Percentiles rank a stretch among this genome's conserved stretches.
These are phyloP conservation scores for Sugiyamaella japonica DNA, from an alignment of 1,139 yeast genomes.

Conservation along the genomic window DNA sequence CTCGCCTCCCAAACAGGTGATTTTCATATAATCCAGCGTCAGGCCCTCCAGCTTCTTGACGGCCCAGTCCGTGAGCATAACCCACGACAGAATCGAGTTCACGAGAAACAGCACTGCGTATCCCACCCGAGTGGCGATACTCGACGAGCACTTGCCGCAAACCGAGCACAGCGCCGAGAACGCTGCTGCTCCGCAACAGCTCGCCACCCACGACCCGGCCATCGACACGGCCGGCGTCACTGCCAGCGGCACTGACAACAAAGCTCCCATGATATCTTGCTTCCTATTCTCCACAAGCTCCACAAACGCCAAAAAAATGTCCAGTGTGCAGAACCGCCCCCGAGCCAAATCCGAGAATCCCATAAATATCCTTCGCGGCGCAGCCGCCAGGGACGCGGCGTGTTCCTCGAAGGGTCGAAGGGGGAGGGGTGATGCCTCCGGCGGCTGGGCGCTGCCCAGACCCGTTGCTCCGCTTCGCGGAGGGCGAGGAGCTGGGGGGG, in stretches of 20 bases:
- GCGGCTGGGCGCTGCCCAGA: too few relatives aligned
- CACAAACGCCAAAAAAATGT: background rate
- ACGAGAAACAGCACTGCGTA: slow-evolving; percentile 77
- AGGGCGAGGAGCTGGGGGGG: too few relatives aligned
- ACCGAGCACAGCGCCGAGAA: slow-evolving; percentile 66
- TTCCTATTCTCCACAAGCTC: too few relatives aligned
- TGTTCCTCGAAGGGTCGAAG: too few relatives aligned
- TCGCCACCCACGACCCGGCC: slow-evolving; percentile 69
- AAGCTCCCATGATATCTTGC: slow-evolving; percentile 69
- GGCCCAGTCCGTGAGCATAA: slow-evolving; percentile 81
- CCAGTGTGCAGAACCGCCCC: too few relatives aligned
- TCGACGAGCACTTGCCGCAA: slow-evolving; percentile 60
- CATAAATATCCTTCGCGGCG: too few relatives aligned
- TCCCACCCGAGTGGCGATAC: slow-evolving; percentile 74
- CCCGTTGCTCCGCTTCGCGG: too few relatives aligned
- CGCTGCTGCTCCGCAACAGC: slow-evolving; percentile 83
- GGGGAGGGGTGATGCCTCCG: too few relatives aligned
- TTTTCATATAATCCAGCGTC: slow-evolving; percentile 58
- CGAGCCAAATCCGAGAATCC: too few relatives aligned
- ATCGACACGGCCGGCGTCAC: slow-evolving; percentile 50
- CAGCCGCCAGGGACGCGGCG: too few relatives aligned
- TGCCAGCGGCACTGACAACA: slow-evolving; percentile 67
- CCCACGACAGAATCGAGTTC: slow-evolving; percentile 87
- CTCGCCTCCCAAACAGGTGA: slow-evolving; percentile 79
- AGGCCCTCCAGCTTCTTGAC: slow-evolving; percentile 72